Evolutionary conservation across 2,329 filamentous ascomycete genomes (phyloP).

Genomic region (Cladosporium phlei): DNA sequence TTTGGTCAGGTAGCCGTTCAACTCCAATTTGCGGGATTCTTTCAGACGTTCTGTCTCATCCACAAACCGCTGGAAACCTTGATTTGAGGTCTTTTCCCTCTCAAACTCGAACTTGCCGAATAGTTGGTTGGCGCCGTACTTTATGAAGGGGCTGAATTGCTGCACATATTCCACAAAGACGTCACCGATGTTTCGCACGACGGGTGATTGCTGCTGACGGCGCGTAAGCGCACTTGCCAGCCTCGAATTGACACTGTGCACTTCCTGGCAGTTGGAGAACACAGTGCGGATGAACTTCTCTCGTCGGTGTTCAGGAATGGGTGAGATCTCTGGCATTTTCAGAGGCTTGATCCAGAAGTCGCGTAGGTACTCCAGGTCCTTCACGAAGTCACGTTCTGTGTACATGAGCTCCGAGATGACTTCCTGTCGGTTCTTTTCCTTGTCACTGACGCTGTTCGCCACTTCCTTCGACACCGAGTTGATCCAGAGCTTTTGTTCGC

Average conservation of each 20-base stretch:
- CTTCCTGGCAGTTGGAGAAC: constrained; percentile 93
- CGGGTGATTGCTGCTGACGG: constrained; percentile 81
- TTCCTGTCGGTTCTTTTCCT: constrained; percentile 95
- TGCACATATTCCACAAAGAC: constrained; percentile 91
- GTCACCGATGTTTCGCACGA: constrained; percentile 86
- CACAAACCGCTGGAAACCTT: constrained; percentile 81
- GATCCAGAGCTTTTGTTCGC: constrained; percentile 98
- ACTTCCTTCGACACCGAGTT: constrained; percentile 96
- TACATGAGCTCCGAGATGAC: constrained; percentile 98
- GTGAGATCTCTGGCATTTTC: constrained; percentile 69
- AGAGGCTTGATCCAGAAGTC: constrained; percentile 98
- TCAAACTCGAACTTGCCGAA: constrained; percentile 98
- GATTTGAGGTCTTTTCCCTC: constrained; percentile 84
- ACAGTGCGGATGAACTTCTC: constrained; percentile 91
- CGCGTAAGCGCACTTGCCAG: constrained; percentile 85
- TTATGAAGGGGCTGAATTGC: constrained; percentile 91
- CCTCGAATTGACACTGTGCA: constrained; percentile 83
- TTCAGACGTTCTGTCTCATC: constrained; percentile 95
- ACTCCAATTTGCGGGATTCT: constrained; percentile 90
- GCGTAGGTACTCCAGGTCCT: constrained; percentile 92
- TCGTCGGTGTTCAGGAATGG: constrained; percentile 79
- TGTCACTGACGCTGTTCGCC: constrained; percentile 80
- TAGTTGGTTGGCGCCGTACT: constrained; percentile 90
- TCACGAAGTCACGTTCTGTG: constrained; percentile 97
- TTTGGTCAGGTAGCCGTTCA: constrained; percentile 97